Evolutionary conservation across 2,329 filamentous ascomycete species (phyloP).

Genomic region (Eutypella sp.): DNA sequence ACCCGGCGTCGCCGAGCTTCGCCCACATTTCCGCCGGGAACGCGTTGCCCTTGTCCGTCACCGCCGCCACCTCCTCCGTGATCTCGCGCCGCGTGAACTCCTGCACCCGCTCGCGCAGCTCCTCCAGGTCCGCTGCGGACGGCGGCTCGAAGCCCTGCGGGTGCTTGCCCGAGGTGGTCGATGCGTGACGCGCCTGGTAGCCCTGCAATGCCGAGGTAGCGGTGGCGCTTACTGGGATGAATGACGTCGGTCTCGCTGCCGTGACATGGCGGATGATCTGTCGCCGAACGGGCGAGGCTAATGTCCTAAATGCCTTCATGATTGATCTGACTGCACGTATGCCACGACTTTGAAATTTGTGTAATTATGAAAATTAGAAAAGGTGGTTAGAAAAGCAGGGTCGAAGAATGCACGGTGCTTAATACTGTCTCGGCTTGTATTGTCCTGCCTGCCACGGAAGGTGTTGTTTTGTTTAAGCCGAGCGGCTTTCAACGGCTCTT

Average conservation of each 20-base stretch:
- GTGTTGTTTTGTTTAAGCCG: slow-evolving; percentile 8
- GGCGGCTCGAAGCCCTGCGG: slow-evolving; percentile 63
- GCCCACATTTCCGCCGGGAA: slow-evolving; percentile 92
- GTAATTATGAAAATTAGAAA: slow-evolving; percentile 5
- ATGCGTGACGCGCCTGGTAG: slow-evolving; percentile 28
- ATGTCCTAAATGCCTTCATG: slow-evolving; percentile 32
- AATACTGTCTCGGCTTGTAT: slow-evolving; percentile 1
- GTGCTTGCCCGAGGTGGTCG: slow-evolving; percentile 56
- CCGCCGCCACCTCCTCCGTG: slow-evolving; percentile 71
- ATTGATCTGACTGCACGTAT: too few relatives aligned
- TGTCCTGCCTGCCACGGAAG: not conserved
- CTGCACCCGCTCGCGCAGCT: slow-evolving; percentile 78
- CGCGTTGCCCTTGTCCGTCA: slow-evolving; percentile 78
- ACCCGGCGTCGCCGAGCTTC: slow-evolving; percentile 86
- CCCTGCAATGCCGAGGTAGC: slow-evolving; percentile 16
- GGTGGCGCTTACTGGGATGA: slow-evolving; percentile 25
- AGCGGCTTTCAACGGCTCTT: slow-evolving; percentile 16
- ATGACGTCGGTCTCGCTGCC: slow-evolving; percentile 4
- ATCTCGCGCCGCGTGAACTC: slow-evolving; percentile 90
- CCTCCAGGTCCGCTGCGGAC: slow-evolving; percentile 65
- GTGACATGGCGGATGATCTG: slow-evolving; percentile 6
- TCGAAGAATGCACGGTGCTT: too few relatives aligned
- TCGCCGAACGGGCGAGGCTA: slow-evolving; percentile 27
- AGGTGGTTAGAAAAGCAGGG: not conserved
- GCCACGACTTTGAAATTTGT: too few relatives aligned